A percentile compares a stretch with the other conserved stretches of the same genome.
Conservation (phyloP, 139 green algal genomes). For the Yamagishiella unicocca region DNA sequence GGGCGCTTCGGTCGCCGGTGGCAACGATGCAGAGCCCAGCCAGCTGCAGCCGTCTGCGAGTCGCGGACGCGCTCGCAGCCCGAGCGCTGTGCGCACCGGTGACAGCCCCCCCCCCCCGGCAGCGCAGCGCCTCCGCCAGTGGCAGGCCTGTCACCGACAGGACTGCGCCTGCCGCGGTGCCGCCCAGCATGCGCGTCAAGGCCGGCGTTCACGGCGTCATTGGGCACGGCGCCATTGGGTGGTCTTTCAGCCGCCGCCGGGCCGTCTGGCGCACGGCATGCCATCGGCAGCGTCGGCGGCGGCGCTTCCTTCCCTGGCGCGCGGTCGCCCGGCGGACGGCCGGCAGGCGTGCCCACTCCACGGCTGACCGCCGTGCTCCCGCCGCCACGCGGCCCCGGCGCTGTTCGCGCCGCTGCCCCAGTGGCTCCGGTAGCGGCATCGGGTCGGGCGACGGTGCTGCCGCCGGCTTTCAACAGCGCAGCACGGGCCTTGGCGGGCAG, state of each 20-base stretch:
- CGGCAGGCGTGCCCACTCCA: too few species aligned
- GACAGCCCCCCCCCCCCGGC: neutral
- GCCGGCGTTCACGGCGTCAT: neutral
- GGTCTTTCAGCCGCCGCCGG: too few species aligned
- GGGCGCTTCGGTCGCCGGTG: neutral
- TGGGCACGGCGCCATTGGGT: too few species aligned
- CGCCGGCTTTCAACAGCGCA: neutral
- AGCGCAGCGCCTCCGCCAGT: neutral
- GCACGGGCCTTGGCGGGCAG: neutral
- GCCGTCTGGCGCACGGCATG: too few species aligned
- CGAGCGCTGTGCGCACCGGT: neutral
- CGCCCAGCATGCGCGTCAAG: neutral
- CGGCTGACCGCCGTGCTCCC: too few species aligned
- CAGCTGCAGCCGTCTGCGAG: neutral
- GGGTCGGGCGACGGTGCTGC: neutral
- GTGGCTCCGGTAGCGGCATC: neutral
- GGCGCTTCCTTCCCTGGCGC: too few species aligned
- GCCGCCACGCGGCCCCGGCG: too few species aligned
- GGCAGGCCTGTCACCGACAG: neutral
- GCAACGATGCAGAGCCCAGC: neutral
- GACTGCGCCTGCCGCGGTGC: neutral
- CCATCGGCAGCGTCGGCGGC: too few species aligned
- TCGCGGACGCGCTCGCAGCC: neutral
- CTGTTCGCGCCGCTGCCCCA: neutral
- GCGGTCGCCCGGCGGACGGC: too few species aligned